phyloP scores from a whole-genome alignment of 148 eudicot genomes.

The Chenopodium formosanum region DNA sequence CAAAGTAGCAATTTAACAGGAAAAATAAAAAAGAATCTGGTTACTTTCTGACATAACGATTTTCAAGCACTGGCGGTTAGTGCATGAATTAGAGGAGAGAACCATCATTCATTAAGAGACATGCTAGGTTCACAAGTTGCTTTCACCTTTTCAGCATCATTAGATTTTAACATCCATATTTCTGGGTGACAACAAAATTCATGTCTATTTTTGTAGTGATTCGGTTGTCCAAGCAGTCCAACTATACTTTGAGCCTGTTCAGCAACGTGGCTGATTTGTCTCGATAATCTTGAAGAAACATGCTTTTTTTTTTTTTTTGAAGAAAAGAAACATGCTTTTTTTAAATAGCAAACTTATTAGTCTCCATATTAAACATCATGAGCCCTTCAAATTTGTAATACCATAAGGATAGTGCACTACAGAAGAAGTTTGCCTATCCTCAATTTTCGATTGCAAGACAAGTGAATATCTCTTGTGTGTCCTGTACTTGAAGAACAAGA shows the following conservation, averaged over 20 bases:
- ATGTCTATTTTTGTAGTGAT: neutral
- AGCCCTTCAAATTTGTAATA: too few relatives aligned
- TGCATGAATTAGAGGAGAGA: neutral
- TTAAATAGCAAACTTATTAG: too few relatives aligned
- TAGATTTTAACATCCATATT: neutral
- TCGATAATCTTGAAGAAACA: neutral
- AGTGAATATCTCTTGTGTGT: too few relatives aligned
- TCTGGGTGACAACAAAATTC: neutral
- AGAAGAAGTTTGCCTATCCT: too few relatives aligned
- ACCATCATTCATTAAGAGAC: neutral
- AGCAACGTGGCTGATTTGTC: constrained; percentile 1
- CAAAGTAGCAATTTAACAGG: neutral
- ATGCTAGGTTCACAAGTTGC: neutral
- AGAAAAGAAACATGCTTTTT: too few relatives aligned
- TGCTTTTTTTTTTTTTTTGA: neutral
- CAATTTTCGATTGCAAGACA: too few relatives aligned
- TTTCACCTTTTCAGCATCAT: neutral
- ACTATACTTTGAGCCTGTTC: neutral
- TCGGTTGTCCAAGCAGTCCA: neutral
- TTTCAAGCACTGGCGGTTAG: neutral
- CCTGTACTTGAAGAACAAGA: too few relatives aligned
- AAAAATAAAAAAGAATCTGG: neutral
- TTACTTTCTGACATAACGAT: neutral
- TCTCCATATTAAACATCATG: too few relatives aligned
- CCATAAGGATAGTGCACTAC: too few relatives aligned